Evolutionary conservation across 495 filamentous ascomycete genomes (phyloP), one percentile per base, ranked within the genome.

Genomic region (Penicillium maclennaniae): DNA sequence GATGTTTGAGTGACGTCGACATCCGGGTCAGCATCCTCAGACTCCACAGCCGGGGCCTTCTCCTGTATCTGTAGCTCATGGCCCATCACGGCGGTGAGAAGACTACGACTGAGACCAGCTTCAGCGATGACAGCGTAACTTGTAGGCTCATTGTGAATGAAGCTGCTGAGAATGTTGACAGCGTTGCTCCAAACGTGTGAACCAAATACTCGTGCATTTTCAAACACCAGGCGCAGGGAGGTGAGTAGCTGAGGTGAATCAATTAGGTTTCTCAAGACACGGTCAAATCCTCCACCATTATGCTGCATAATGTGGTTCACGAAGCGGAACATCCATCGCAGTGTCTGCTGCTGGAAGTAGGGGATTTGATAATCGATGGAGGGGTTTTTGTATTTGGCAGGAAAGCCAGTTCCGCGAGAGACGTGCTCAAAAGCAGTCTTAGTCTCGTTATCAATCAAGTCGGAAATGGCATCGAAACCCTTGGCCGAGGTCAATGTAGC

Each of bases 61-160:
- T 72, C 69, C 19, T 58, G 49, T 0, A 51, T 57, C 31, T 72
- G 66, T 34, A 75, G 58, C 43, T 68, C 64, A 36, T 54, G 61
- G 4, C 84, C 76, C n/a, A 88, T 91, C 26, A 96, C 79, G 15
- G 89, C 80, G 61, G 90, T 83, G 20, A 99, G 78, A 41, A 96
- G 83, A 48, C 82, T 88, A 63, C 86, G 85, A 53, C 91, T 90
- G 46, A 97, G 76, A 26, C 93, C 93, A 43, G 95, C 91, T 73
- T 99, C 95, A 16, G 87, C 88, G 58, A 99, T 91, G 16, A 95
- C 89, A 25, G 88, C 84, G 63, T 97, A 97, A 62, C 95, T 99
- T 5, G 95, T 97, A 3, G 95, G 95, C 61, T 99, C 95, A 64
- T 97, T 97, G 69, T 99, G 95, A 53, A 99, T 96, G 74, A 97